Evolutionary conservation across 371 early-diverging fungal species (phyloP).

Genomic region (Phascolomyces articulosus): DNA sequence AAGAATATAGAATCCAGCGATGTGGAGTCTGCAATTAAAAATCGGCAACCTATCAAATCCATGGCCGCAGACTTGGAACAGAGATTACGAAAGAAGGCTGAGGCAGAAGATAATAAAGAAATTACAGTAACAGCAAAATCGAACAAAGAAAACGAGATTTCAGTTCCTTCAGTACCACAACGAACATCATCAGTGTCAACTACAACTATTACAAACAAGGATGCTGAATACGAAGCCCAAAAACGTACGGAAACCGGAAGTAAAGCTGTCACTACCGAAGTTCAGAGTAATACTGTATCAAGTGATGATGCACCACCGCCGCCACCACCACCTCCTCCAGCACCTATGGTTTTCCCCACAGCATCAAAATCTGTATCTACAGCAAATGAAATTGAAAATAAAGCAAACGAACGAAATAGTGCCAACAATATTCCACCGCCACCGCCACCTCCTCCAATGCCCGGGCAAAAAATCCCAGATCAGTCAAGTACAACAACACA

Average conservation of each 20-base stretch:
- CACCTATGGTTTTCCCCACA: neutral
- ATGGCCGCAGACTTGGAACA: conserved; percentile 3
- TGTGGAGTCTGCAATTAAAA: neutral
- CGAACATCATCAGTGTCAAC: neutral
- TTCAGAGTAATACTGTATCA: no score
- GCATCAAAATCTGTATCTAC: neutral
- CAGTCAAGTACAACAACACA: conserved; percentile 13
- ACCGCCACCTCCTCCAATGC: conserved; percentile 16
- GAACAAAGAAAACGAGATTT: neutral
- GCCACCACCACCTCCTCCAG: neutral
- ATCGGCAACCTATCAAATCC: neutral
- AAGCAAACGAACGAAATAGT: conserved; percentile 1
- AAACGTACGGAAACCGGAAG: no score
- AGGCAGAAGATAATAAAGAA: neutral
- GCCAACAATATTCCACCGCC: conserved; percentile 12
- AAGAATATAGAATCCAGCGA: neutral
- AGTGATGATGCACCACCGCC: neutral
- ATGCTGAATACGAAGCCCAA: no score
- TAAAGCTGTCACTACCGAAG: no score
- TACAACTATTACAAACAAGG: neutral
- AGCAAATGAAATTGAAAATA: neutral
- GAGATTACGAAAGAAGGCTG: neutral
- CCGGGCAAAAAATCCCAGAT: neutral
- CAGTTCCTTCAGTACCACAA: neutral
- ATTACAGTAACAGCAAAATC: neutral